Evolutionary conservation across 129 eudicot genomes (phyloP).

Genomic region (Artemisia tridentata): DNA sequence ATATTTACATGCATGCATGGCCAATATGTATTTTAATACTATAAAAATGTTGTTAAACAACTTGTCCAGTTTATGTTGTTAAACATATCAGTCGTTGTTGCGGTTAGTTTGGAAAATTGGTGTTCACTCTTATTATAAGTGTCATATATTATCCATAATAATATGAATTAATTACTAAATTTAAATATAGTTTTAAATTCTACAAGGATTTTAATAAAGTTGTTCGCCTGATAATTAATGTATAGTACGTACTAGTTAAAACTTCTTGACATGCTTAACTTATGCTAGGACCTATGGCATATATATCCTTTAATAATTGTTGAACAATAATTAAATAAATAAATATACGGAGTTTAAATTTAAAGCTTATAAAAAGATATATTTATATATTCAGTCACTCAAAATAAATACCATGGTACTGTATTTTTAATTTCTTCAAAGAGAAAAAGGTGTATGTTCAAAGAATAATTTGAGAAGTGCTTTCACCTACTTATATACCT

Average conservation of each 20-base stretch:
- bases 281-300: too few species aligned
- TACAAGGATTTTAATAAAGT: too few species aligned
- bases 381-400: not conserved
- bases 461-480: not conserved
- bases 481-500: slow-evolving; percentile 7
- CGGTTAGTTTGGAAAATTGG: slow-evolving; percentile 33
- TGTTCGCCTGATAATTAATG: too few species aligned
- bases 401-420: not conserved
- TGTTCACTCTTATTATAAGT: not conserved
- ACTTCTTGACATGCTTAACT: too few species aligned
- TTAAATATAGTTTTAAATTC: too few species aligned
- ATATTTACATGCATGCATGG: not conserved
- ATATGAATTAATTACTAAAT: too few species aligned
- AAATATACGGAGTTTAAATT: not conserved
- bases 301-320: too few species aligned
- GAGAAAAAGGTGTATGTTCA: not conserved
- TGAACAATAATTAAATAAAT: not conserved
- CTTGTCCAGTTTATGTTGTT: slow-evolving; percentile 26
- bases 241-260: too few species aligned
- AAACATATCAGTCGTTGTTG: slow-evolving; percentile 35
- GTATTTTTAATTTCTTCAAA: not conserved
- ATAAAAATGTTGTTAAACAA: slow-evolving; percentile 33
- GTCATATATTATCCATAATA: not conserved
- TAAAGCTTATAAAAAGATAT: not conserved
- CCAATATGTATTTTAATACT: slow-evolving; percentile 2